A percentile compares a stretch with the other conserved stretches of the same genome.
phyloP scores from a whole-genome alignment of 2,329 filamentous ascomycete genomes.

The Aspergillus sojae region DNA sequence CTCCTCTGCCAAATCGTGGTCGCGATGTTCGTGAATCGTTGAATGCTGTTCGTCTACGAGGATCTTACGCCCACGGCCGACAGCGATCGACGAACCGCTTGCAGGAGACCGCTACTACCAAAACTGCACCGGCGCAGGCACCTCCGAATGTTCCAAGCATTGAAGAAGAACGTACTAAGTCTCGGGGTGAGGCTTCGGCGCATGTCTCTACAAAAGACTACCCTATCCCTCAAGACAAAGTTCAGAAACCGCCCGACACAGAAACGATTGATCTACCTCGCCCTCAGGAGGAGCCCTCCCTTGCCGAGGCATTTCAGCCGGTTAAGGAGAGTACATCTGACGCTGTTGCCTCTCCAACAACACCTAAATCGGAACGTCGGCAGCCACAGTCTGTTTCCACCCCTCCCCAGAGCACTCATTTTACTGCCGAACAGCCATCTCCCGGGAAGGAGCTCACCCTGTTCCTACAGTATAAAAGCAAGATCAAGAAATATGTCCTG shows the following conservation, averaged over 20 bases:
- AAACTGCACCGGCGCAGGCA: constrained; percentile 46
- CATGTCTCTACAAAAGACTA: constrained; percentile 15
- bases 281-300: constrained; percentile 37
- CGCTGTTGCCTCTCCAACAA: constrained; percentile 25
- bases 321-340: constrained; percentile 26
- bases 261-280: constrained; percentile 57
- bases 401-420: constrained; percentile 55
- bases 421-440: constrained; percentile 62
- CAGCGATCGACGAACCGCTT: constrained; percentile 54
- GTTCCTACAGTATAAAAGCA: constrained; percentile 94
- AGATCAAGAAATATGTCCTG: constrained; percentile 94
- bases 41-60: constrained; percentile 66
- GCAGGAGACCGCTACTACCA: constrained; percentile 65
- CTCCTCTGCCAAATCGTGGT: constrained; percentile 73
- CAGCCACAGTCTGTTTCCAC: constrained; percentile 30
- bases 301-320: constrained; percentile 41
- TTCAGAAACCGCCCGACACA: constrained; percentile 42
- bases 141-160: constrained; percentile 62
- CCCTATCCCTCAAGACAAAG: constrained; percentile 63
- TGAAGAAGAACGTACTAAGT: constrained; percentile 41
- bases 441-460: constrained; percentile 88
- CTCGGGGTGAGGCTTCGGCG: constrained; percentile 35
- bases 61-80: constrained; percentile 56
- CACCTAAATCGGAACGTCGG: constrained; percentile 28
- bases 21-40: constrained; percentile 77